Evolutionary conservation across 2,329 filamentous ascomycete species (phyloP).

Genomic region (Zymoseptoria brevis): DNA sequence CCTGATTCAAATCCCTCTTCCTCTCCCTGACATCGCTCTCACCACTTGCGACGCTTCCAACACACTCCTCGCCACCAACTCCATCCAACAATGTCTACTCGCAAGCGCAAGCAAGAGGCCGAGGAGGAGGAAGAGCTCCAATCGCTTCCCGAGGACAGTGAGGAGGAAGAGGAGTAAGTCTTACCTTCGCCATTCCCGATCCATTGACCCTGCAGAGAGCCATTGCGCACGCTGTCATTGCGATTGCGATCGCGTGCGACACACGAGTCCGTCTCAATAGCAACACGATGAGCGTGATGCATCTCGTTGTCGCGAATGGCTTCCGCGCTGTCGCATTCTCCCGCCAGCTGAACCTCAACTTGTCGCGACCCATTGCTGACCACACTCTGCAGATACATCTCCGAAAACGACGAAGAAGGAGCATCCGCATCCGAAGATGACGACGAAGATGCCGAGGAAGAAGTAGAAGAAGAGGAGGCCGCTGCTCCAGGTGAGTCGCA

Average conservation of each 20-base stretch:
- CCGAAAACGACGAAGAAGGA: conserved; percentile 11
- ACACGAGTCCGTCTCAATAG: neutral
- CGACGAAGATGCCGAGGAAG: conserved; percentile 8
- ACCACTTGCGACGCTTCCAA: conserved; percentile 5
- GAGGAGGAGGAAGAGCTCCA: conserved; percentile 37
- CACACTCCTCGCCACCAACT: conserved; percentile 20
- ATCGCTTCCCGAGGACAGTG: conserved; percentile 33
- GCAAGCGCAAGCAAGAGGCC: conserved; percentile 36
- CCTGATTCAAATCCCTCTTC: neutral
- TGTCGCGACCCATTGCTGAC: neutral
- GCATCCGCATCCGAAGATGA: conserved; percentile 11
- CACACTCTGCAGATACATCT: conserved; percentile 4
- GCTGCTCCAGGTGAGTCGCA: conserved; percentile 10
- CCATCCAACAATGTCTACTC: conserved; percentile 31
- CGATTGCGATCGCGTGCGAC: neutral
- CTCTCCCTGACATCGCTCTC: neutral
- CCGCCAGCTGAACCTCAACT: neutral
- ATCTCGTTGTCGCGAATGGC: neutral
- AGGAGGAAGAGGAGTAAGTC: conserved; percentile 34
- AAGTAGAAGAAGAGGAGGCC: conserved; percentile 7
- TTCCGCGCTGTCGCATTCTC: neutral
- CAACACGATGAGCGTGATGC: neutral
- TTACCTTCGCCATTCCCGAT: neutral
- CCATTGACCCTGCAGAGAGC: neutral
- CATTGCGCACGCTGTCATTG: neutral